A percentile compares a stretch with the other conserved stretches of the same genome.
phyloP scores from a whole-genome alignment of 345 rosid species.

The Salix arbutifolia region DNA sequence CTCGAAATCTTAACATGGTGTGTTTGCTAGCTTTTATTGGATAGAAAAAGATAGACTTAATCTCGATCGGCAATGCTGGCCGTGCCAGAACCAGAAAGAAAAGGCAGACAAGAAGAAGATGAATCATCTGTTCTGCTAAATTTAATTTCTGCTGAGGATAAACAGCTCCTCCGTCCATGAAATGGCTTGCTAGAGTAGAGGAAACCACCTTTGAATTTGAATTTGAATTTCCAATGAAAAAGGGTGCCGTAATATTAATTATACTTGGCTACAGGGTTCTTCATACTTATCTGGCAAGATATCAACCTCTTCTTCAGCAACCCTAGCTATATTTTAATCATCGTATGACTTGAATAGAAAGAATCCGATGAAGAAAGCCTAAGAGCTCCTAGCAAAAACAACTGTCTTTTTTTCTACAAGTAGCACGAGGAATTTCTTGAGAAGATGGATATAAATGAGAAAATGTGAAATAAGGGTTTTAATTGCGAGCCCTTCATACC shows the following conservation, averaged over 20 bases:
- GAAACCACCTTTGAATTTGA: not conserved
- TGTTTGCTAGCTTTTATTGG: not conserved
- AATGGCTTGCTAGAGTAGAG: not conserved
- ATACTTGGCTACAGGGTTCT: too few relatives aligned
- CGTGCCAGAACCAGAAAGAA: not conserved
- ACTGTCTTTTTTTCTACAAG: not conserved
- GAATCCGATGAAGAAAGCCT: not conserved
- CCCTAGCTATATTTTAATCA: not conserved
- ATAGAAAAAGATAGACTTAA: not conserved
- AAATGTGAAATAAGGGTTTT: not conserved
- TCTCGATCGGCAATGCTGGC: not conserved
- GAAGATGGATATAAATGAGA: not conserved
- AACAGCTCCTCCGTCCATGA: not conserved
- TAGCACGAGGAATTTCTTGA: not conserved
- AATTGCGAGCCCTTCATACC: not conserved
- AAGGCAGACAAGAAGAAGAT: not conserved
- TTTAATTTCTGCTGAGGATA: not conserved
- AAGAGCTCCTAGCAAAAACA: not conserved
- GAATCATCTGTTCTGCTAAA: too few relatives aligned
- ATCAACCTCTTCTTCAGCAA: not conserved
- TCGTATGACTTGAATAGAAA: not conserved
- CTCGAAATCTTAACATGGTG: not conserved
- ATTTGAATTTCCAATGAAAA: not conserved
- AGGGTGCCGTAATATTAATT: too few relatives aligned
- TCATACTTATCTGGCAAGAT: too few relatives aligned